A percentile compares a stretch with the other conserved stretches of the same genome.
These are phyloP conservation scores for Globisporangium splendens DNA, from an alignment of 352 stramenopile genomes.

Conservation along the genomic window DNA sequence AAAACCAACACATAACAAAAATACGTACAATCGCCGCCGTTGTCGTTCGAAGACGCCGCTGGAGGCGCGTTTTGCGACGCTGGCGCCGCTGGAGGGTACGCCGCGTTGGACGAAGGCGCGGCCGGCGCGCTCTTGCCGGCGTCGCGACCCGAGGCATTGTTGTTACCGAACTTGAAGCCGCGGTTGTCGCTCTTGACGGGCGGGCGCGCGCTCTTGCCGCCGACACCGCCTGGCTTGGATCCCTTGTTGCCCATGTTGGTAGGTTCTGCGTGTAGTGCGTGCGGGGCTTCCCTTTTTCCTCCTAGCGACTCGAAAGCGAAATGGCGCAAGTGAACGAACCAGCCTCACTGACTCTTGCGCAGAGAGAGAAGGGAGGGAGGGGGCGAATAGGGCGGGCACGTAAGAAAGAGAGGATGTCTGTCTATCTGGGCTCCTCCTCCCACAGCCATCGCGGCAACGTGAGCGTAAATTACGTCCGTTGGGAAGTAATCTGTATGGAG, in stretches of 20 bases:
- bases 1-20: conserved; percentile 1
- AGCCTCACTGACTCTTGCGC: background rate
- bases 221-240: conserved; percentile 56
- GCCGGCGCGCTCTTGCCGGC: conserved; percentile 69
- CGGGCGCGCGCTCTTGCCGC: conserved; percentile 53
- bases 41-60: conserved; percentile 15
- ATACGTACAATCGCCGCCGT: conserved; percentile 67
- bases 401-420: conserved; percentile 16
- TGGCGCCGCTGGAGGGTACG: conserved; percentile 15
- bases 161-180: conserved; percentile 70
- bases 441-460: background rate
- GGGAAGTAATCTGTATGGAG: background rate
- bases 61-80: conserved; percentile 13
- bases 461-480: background rate
- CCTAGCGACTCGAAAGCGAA: conserved; percentile 10
- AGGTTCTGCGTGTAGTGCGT: background rate
- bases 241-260: conserved; percentile 79
- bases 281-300: background rate
- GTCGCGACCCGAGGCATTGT: conserved; percentile 45
- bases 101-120: conserved; percentile 42
- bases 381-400: background rate
- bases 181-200: conserved; percentile 84
- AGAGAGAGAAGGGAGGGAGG: conserved; percentile 1
- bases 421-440: conserved; percentile 10
- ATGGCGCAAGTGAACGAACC: background rate